Conservation (phyloP, 345 rosid genomes). For the Eucalyptus viminalis region DNA sequence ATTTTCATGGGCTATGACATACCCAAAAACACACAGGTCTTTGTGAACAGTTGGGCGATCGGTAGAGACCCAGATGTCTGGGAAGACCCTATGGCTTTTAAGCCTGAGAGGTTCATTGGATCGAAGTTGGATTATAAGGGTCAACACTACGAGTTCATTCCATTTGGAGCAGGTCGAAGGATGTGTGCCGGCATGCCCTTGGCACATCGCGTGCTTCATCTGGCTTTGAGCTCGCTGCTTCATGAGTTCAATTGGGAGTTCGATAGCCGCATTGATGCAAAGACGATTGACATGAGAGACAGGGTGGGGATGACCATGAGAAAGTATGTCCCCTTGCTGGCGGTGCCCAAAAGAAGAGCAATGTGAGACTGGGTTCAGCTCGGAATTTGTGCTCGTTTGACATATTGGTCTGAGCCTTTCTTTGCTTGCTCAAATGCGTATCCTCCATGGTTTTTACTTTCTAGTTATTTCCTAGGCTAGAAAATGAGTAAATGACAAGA, state of each 20-base stretch:
- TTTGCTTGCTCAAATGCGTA: not conserved
- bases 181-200: constrained; percentile 27
- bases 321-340: constrained; percentile 15
- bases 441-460: not conserved
- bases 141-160: not conserved
- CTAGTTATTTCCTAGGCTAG: not conserved
- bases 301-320: constrained; percentile 10
- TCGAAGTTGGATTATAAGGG: constrained; percentile 30
- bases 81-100: constrained; percentile 17
- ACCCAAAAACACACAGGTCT: constrained; percentile 37
- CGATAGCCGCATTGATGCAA: constrained; percentile 1
- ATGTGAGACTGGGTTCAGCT: not conserved
- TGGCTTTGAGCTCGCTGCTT: constrained; percentile 19
- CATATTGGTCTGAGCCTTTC: not conserved
- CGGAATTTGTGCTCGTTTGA: not conserved
- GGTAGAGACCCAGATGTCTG: constrained; percentile 44
- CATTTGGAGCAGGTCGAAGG: constrained; percentile 35
- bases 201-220: constrained; percentile 13
- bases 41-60: constrained; percentile 52
- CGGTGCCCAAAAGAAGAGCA: constrained; percentile 8
- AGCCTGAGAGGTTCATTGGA: constrained; percentile 26
- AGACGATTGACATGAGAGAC: constrained; percentile 15
- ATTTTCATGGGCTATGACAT: constrained; percentile 31
- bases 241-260: constrained; percentile 33
- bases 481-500: not conserved